Evolutionary conservation across 2,329 filamentous ascomycete genomes (phyloP).

Genomic region (Diaporthe vexans): DNA sequence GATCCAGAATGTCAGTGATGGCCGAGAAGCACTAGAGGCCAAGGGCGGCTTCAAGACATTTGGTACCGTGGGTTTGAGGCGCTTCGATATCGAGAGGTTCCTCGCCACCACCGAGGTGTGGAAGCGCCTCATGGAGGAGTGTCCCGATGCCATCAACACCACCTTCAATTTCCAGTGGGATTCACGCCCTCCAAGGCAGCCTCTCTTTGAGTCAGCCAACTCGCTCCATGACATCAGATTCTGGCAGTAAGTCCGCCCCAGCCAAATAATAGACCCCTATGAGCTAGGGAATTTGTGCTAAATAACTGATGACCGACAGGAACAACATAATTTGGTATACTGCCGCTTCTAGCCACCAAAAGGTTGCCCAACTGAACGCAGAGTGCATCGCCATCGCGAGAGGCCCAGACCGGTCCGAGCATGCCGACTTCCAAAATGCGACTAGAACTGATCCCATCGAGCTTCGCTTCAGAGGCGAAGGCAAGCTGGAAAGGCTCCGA

Average conservation of each 20-base stretch:
- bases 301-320: conserved; percentile 26
- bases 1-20: conserved; percentile 46
- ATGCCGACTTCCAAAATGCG: conserved; percentile 42
- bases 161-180: conserved; percentile 46
- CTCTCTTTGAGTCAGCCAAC: conserved; percentile 42
- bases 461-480: conserved; percentile 42
- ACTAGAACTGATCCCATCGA: conserved; percentile 43
- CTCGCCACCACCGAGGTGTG: conserved; percentile 41
- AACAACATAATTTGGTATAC: conserved; percentile 46
- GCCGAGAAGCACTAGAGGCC: conserved; percentile 44
- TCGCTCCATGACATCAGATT: conserved; percentile 44
- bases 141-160: conserved; percentile 44
- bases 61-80: conserved; percentile 45
- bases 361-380: conserved; percentile 42
- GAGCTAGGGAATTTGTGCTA: not conserved
- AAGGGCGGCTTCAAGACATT: conserved; percentile 48
- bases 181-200: conserved; percentile 39
- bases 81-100: conserved; percentile 42
- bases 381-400: conserved; percentile 40
- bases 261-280: too few relatives aligned
- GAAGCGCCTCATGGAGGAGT: conserved; percentile 41
- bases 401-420: conserved; percentile 37
- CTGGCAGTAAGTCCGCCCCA: conserved; percentile 42
- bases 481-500: conserved; percentile 32
- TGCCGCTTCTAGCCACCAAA: conserved; percentile 40